phyloP scores from a whole-genome alignment of 306 rosid species.

The Vigna nakashimae region DNA sequence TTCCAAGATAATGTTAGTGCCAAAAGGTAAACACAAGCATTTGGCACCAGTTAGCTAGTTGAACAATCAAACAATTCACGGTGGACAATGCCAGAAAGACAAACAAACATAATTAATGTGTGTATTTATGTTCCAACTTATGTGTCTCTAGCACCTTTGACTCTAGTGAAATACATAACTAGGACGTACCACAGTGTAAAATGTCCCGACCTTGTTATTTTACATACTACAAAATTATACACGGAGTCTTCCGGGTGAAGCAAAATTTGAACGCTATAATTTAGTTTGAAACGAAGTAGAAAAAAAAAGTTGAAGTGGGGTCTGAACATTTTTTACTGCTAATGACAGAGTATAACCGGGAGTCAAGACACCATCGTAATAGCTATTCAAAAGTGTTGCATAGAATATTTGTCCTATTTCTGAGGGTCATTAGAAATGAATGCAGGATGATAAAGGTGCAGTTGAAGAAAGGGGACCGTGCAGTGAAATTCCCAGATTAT shows the following conservation, averaged over 20 bases:
- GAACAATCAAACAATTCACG: background rate
- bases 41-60: constrained; percentile 4
- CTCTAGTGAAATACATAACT: constrained; percentile 5
- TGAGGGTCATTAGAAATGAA: constrained; percentile 39
- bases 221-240: background rate
- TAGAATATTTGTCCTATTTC: constrained; percentile 42
- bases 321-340: constrained; percentile 2
- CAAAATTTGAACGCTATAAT: background rate
- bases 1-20: constrained; percentile 1
- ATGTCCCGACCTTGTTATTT: constrained; percentile 1
- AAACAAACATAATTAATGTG: constrained; percentile 5
- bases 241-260: background rate
- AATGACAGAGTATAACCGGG: constrained; percentile 35
- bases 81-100: constrained; percentile 26
- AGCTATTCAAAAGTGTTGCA: constrained; percentile 32
- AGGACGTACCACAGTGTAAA: constrained; percentile 17
- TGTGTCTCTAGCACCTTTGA: constrained; percentile 10
- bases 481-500: constrained; percentile 34
- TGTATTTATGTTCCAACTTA: constrained; percentile 7
- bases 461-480: constrained; percentile 36
- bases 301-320: background rate
- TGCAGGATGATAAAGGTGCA: constrained; percentile 52
- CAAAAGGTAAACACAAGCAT: background rate
- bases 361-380: constrained; percentile 25
- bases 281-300: background rate